phyloP scores from a whole-genome alignment of 169 alveolate genomes.

The Plasmodium vinckei region DNA sequence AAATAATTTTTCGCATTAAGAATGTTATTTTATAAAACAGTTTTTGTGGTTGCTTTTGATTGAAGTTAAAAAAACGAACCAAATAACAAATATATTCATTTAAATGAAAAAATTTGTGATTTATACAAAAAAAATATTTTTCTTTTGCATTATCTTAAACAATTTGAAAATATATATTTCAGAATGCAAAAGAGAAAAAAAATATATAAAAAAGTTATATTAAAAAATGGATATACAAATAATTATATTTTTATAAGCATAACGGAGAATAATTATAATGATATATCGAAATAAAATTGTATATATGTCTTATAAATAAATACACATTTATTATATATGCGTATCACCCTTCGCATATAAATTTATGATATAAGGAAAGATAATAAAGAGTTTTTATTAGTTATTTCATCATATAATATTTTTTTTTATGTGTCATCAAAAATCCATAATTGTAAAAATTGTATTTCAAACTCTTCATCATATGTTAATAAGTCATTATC shows the following conservation, averaged over 20 bases:
- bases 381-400: too few relatives aligned
- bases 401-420: too few relatives aligned
- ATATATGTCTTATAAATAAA: not conserved
- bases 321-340: not conserved
- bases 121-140: not conserved
- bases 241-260: conserved; percentile 27
- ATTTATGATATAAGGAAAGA: too few relatives aligned
- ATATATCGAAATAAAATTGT: not conserved
- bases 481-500: conserved; percentile 76
- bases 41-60: too few relatives aligned
- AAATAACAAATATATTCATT: not conserved
- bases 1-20: too few relatives aligned
- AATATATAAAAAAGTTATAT: conserved; percentile 13
- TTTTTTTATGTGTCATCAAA: conserved; percentile 54
- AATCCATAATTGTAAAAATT: conserved; percentile 70
- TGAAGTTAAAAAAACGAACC: too few relatives aligned
- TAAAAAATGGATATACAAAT: conserved; percentile 27
- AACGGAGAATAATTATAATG: conserved; percentile 26
- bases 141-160: conserved; percentile 11
- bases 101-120: not conserved
- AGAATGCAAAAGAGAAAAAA: conserved; percentile 14
- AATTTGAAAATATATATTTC: conserved; percentile 1
- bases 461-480: conserved; percentile 76
- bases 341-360: too few relatives aligned
- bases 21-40: too few relatives aligned